These are phyloP conservation scores for Saussurea involucrata DNA, from an alignment of 129 eudicot species.

Conservation along the genomic window DNA sequence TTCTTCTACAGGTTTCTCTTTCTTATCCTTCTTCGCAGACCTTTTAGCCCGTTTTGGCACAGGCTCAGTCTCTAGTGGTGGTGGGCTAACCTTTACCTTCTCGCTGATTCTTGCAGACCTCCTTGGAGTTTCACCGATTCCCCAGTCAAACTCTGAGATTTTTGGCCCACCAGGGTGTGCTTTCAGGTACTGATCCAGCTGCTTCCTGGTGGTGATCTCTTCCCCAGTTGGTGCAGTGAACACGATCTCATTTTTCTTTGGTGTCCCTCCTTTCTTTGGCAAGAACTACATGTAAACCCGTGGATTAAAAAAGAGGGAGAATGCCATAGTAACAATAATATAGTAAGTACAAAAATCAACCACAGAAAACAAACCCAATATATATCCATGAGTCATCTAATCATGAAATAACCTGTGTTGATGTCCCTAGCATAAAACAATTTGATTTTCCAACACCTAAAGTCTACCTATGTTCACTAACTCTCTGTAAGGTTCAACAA, in stretches of 20 bases:
- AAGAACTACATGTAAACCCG: constrained; percentile 41
- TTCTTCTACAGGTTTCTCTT: constrained; percentile 32
- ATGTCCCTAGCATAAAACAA: not conserved
- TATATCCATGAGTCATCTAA: not conserved
- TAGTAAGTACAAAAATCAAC: not conserved
- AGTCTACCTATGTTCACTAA: not conserved
- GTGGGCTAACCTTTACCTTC: constrained; percentile 57
- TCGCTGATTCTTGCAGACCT: constrained; percentile 73
- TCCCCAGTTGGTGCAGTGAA: constrained; percentile 88
- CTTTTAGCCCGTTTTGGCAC: constrained; percentile 48
- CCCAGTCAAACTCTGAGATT: constrained; percentile 72
- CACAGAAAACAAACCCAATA: not conserved
- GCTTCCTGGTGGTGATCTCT: constrained; percentile 59
- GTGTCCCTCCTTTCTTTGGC: constrained; percentile 75
- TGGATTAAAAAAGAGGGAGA: constrained; percentile 6
- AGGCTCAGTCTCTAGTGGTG: constrained; percentile 49
- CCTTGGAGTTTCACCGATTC: constrained; percentile 76
- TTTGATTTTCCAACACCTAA: not conserved
- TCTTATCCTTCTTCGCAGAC: constrained; percentile 46
- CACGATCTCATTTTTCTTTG: constrained; percentile 66
- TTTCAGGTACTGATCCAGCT: constrained; percentile 75
- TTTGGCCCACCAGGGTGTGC: constrained; percentile 81
- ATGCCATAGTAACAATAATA: not conserved
- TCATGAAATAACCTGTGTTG: not conserved
- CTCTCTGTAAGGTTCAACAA: not conserved